These are phyloP conservation scores for Viola pubescens DNA, from an alignment of 441 rosid genomes.

Conservation along the genomic window DNA sequence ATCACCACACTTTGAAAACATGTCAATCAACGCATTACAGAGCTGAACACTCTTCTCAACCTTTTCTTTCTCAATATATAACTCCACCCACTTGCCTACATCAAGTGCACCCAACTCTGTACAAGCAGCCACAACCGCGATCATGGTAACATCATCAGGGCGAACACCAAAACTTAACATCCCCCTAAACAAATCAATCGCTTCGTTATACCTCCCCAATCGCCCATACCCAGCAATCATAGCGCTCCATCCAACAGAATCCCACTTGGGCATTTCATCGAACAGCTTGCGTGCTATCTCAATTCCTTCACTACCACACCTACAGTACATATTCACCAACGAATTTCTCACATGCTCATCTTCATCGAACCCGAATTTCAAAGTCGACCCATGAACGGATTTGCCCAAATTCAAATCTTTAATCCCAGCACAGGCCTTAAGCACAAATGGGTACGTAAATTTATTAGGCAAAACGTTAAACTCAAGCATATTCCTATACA, in stretches of 20 bases:
- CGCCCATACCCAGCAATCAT: conserved; percentile 52
- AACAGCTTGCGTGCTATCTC: conserved; percentile 38
- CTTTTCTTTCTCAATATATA: conserved; percentile 25
- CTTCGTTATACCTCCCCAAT: conserved; percentile 30
- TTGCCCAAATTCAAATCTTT: conserved; percentile 33
- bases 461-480: conserved; percentile 32
- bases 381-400: conserved; percentile 35
- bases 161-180: conserved; percentile 37
- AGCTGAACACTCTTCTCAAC: conserved; percentile 31
- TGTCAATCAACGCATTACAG: conserved; percentile 37
- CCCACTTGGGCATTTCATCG: conserved; percentile 35
- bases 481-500: conserved; percentile 30
- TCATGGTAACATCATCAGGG: conserved; percentile 49
- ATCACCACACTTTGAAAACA: conserved; percentile 58
- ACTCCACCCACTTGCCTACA: conserved; percentile 47
- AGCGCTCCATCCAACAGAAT: conserved; percentile 49
- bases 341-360: conserved; percentile 43
- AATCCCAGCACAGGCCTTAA: conserved; percentile 48
- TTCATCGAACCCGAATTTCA: conserved; percentile 35
- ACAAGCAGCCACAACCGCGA: conserved; percentile 45
- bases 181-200: conserved; percentile 38
- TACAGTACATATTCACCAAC: conserved; percentile 37
- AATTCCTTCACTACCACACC: conserved; percentile 20
- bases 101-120: conserved; percentile 48
- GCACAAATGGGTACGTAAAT: conserved; percentile 42